phyloP scores from a whole-genome alignment of 345 rosid genomes.

The Hypericum perforatum region DNA sequence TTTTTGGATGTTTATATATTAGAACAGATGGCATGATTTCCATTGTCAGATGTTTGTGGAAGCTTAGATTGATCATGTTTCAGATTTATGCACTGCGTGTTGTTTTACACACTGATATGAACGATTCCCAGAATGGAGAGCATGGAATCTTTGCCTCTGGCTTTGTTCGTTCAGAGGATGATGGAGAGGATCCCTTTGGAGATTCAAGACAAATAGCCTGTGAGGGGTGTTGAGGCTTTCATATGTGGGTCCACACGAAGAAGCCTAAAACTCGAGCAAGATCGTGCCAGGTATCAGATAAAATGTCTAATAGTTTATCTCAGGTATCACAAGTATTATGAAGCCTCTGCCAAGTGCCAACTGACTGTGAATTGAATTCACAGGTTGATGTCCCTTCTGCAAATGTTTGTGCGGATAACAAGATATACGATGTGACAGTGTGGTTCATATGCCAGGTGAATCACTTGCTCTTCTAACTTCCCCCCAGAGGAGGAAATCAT shows the following conservation, averaged over 20 bases:
- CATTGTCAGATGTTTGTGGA: no score
- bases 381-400: conserved; percentile 84
- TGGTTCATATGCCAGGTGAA: conserved; percentile 98
- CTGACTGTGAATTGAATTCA: conserved; percentile 14
- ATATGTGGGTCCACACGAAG: conserved; percentile 66
- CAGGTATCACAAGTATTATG: no score
- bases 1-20: no score
- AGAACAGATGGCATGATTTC: no score
- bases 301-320: not conserved
- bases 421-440: conserved; percentile 75
- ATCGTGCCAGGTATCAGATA: conserved; percentile 97
- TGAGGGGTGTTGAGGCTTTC: conserved; percentile 69
- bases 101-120: conserved; percentile 12
- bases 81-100: conserved; percentile 1
- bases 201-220: conserved; percentile 83
- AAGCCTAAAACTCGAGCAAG: conserved; percentile 82
- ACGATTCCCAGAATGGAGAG: conserved; percentile 39
- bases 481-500: no score
- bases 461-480: no score
- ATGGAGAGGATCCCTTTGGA: conserved; percentile 50
- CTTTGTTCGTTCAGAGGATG: conserved; percentile 47
- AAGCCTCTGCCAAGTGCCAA: not conserved
- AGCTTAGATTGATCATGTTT: no score
- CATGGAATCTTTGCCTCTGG: conserved; percentile 55
- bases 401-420: conserved; percentile 82